Evolutionary conservation across 148 eudicot genomes (phyloP), one percentile per base, ranked within the genome.

Genomic region (Diospyros lotus): DNA sequence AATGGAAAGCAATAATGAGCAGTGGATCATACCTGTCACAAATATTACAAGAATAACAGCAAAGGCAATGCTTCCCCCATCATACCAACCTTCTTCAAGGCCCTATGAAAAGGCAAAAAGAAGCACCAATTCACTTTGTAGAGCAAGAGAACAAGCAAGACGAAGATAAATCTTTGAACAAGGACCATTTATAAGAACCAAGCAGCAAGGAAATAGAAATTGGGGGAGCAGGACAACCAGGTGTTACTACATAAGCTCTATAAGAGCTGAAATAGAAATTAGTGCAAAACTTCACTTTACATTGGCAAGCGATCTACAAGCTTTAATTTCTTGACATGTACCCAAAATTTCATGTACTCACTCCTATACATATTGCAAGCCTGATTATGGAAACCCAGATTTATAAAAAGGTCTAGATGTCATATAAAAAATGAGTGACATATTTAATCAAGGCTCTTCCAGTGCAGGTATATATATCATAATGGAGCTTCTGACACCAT

Each of bases 51-150:
- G 93, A 77, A 91, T 73, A 74, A 94, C 98, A 59, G 98, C 98
- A 75, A 94, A 87, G n/a, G 86, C 77, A 70, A 94, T 94, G 85
- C 98, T 91, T 81, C 95, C 97, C n/a, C 98, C 97, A 80, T 94
- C 98, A 76, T 88, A 87, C 98, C 98, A 94, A 75, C 98, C 97
- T 78, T 91, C 88, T 79, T 79, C 14, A 10, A 86, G 65, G 69
- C 98, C 97, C 98, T 94, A 75, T 52, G 48, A 52, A 74, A 73
- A 13, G 17, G 18, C 10, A 68, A 67, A 43, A 78, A 61, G n/a
- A 70, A 5, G 63, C 43, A 72, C 18, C 75, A 46, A 2, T 58
- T 62, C 9, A 7, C 60, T 6, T 42, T 7, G 65, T 43, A 63
- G 43, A 48, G 54, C 52, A 53, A 48, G 2, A n/a, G 12, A 54